phyloP scores from a whole-genome alignment of 495 filamentous ascomycete species.

The Hypomontagnella monticulosa region DNA sequence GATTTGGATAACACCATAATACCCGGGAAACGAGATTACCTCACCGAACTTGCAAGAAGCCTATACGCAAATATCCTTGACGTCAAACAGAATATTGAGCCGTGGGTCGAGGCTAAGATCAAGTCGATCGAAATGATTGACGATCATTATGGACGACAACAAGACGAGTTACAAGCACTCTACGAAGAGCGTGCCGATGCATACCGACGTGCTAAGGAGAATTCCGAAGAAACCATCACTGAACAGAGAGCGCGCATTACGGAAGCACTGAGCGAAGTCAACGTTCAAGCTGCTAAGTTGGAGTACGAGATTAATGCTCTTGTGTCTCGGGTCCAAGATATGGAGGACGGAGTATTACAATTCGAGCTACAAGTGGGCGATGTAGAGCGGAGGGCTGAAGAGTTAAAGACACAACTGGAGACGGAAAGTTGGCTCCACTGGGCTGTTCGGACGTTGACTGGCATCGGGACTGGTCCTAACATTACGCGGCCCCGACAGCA shows the following conservation, averaged over 20 bases:
- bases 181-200: slow-evolving; percentile 74
- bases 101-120: slow-evolving; percentile 76
- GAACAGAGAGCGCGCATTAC: slow-evolving; percentile 72
- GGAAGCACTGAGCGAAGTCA: slow-evolving; percentile 83
- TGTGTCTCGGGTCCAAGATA: slow-evolving; percentile 83
- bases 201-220: slow-evolving; percentile 70
- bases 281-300: slow-evolving; percentile 83
- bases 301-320: slow-evolving; percentile 92
- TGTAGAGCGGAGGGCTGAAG: slow-evolving; percentile 77
- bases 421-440: slow-evolving; percentile 71
- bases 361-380: slow-evolving; percentile 83
- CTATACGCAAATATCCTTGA: slow-evolving; percentile 61
- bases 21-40: slow-evolving; percentile 46
- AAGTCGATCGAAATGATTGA: slow-evolving; percentile 69
- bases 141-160: slow-evolving; percentile 65
- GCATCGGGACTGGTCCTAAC: slow-evolving; percentile 67
- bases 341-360: slow-evolving; percentile 82
- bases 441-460: slow-evolving; percentile 66
- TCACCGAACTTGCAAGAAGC: slow-evolving; percentile 69
- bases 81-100: slow-evolving; percentile 60
- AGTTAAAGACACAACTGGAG: slow-evolving; percentile 72
- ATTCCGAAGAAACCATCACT: slow-evolving; percentile 70
- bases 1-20: slow-evolving; percentile 20
- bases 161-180: slow-evolving; percentile 71
- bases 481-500: slow-evolving; percentile 51